Conservation (phyloP, 345 rosid genomes). For the Brassica rapa region DNA sequence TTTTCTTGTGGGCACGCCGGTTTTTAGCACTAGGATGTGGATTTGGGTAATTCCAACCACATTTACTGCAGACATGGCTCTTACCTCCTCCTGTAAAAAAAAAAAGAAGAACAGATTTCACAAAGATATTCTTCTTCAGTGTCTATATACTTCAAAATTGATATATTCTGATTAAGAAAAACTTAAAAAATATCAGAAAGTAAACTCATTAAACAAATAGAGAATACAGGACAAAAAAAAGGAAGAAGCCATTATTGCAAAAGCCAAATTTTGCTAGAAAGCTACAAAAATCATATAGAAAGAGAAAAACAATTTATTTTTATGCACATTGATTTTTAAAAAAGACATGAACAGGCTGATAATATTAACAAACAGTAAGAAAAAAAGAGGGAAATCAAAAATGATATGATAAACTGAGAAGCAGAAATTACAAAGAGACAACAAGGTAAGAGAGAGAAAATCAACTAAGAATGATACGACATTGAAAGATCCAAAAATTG, state of each 20-base stretch:
- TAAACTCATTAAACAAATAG: slow-evolving; percentile 28
- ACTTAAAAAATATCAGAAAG: slow-evolving; percentile 1
- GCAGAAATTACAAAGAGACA: neutral
- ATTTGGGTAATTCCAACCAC: slow-evolving; percentile 75
- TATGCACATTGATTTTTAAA: neutral
- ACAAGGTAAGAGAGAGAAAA: neutral
- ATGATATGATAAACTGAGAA: neutral
- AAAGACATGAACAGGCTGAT: neutral
- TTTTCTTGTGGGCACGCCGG: slow-evolving; percentile 68
- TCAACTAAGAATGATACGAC: neutral
- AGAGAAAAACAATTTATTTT: slow-evolving; percentile 7
- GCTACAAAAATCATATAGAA: neutral
- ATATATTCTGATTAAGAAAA: neutral
- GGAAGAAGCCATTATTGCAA: slow-evolving; percentile 35
- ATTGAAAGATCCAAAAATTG: neutral
- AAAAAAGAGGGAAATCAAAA: neutral
- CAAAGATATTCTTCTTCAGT: slow-evolving; percentile 3
- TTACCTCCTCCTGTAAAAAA: slow-evolving; percentile 39
- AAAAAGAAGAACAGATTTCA: neutral
- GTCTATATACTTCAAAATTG: neutral
- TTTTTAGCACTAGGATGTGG: slow-evolving; percentile 72
- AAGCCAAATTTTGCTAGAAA: slow-evolving; percentile 10
- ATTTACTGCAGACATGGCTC: slow-evolving; percentile 54
- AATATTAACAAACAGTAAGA: neutral
- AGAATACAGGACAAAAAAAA: slow-evolving; percentile 39